Evolutionary conservation across 139 green algal genomes (phyloP).

Genomic region (Chlorokybus atmophyticus): DNA sequence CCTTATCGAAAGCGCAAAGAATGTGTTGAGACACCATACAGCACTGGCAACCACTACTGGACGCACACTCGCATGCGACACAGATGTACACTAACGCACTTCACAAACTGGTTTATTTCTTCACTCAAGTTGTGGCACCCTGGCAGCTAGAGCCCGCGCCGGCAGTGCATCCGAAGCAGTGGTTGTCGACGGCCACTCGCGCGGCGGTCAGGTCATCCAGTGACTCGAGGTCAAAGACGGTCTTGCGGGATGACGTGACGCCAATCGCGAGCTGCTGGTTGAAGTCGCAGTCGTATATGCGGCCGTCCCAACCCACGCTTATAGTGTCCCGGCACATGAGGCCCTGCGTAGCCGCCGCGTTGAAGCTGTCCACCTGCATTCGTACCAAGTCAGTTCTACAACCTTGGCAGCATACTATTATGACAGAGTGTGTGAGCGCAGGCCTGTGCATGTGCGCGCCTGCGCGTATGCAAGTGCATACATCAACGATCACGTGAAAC

Average conservation of each 20-base stretch:
- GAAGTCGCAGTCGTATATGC: constrained; percentile 94
- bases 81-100: too few species aligned
- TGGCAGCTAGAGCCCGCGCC: constrained; percentile 70
- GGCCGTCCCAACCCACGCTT: constrained; percentile 75
- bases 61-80: too few species aligned
- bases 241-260: constrained; percentile 21
- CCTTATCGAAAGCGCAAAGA: too few species aligned
- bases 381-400: neutral
- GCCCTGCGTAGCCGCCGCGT: constrained; percentile 46
- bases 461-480: too few species aligned
- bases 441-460: too few species aligned
- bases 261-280: constrained; percentile 90
- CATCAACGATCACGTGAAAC: too few species aligned
- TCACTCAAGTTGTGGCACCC: constrained; percentile 38
- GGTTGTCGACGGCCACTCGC: constrained; percentile 58
- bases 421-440: too few species aligned
- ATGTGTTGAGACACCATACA: too few species aligned
- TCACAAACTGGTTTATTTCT: too few species aligned
- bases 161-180: constrained; percentile 95
- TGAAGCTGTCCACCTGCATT: constrained; percentile 70
- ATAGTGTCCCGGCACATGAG: constrained; percentile 70
- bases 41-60: too few species aligned
- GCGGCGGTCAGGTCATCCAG: constrained; percentile 54
- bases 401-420: too few species aligned
- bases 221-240: constrained; percentile 64